Conservation (phyloP, 164 flowering plant genomes). For the Protea cynaroides region DNA sequence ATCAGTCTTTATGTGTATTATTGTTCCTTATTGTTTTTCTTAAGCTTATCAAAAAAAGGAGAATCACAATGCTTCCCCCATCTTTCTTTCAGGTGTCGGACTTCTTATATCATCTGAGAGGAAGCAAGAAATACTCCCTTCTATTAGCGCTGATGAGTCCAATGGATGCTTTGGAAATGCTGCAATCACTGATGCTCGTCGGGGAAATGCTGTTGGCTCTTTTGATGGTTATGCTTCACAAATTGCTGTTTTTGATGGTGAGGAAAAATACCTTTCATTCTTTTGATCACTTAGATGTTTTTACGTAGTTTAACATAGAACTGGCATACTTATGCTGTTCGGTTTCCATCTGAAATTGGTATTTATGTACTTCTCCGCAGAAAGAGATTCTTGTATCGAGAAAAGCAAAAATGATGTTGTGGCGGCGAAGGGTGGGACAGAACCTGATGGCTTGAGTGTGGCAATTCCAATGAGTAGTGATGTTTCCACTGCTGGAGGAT, state of each 20-base stretch:
- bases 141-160: slow-evolving; percentile 16
- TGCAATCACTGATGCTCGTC: slow-evolving; percentile 16
- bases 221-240: slow-evolving; percentile 12
- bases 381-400: slow-evolving; percentile 10
- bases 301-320: neutral
- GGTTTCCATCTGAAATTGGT: slow-evolving; percentile 2
- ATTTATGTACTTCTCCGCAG: slow-evolving; percentile 18
- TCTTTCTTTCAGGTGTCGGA: slow-evolving; percentile 13
- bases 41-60: too few species aligned
- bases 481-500: slow-evolving; percentile 9
- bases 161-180: slow-evolving; percentile 11
- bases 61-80: neutral
- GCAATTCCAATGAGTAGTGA: slow-evolving; percentile 9
- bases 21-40: too few species aligned
- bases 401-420: slow-evolving; percentile 15
- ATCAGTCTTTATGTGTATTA: too few species aligned
- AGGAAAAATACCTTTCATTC: slow-evolving; percentile 3
- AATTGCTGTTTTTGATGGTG: slow-evolving; percentile 18
- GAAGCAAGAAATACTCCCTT: slow-evolving; percentile 17
- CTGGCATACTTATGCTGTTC: neutral
- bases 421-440: slow-evolving; percentile 4
- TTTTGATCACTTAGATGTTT: neutral
- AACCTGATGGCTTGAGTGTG: slow-evolving; percentile 9
- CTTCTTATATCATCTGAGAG: slow-evolving; percentile 19
- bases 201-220: slow-evolving; percentile 17